Percentiles rank a stretch among this genome's conserved stretches.
These are phyloP conservation scores for Cruciata laevipes DNA, from an alignment of 257 asterid species.

Conservation along the genomic window DNA sequence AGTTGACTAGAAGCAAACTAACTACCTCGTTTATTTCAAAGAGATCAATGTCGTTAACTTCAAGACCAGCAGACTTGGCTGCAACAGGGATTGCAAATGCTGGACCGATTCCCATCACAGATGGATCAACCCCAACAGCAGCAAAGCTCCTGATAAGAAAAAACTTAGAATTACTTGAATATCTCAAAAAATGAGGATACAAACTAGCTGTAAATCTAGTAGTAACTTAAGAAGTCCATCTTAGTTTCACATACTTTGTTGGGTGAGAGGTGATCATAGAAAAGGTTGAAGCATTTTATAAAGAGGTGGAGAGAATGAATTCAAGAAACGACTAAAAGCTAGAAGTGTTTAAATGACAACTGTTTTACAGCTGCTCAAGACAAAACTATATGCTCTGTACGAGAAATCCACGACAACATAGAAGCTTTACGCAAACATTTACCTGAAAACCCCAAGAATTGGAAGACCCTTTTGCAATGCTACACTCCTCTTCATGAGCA, in stretches of 20 bases:
- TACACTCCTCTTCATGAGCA: slow-evolving; percentile 82
- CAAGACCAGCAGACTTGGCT: slow-evolving; percentile 78
- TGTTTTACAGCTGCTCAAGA: not conserved
- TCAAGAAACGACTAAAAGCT: not conserved
- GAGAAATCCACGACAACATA: not conserved
- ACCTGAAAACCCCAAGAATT: slow-evolving; percentile 82
- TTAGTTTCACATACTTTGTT: not conserved
- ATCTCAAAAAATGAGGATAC: not conserved
- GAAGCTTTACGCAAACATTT: not conserved
- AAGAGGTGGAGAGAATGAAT: not conserved
- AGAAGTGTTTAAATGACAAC: not conserved
- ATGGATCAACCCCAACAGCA: slow-evolving; percentile 92
- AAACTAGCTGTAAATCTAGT: too few relatives aligned
- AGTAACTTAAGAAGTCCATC: too few relatives aligned
- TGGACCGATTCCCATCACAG: slow-evolving; percentile 95
- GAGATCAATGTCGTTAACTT: slow-evolving; percentile 51
- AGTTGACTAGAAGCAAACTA: not conserved
- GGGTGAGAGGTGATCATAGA: not conserved
- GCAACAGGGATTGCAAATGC: slow-evolving; percentile 95
- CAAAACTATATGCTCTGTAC: not conserved
- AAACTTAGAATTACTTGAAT: not conserved
- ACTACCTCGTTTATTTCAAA: slow-evolving; percentile 89
- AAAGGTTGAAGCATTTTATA: not conserved
- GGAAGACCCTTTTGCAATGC: slow-evolving; percentile 78
- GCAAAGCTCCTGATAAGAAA: slow-evolving; percentile 64